Evolutionary conservation across 2,329 filamentous ascomycete species (phyloP).

Genomic region (Apiospora saccharicola): DNA sequence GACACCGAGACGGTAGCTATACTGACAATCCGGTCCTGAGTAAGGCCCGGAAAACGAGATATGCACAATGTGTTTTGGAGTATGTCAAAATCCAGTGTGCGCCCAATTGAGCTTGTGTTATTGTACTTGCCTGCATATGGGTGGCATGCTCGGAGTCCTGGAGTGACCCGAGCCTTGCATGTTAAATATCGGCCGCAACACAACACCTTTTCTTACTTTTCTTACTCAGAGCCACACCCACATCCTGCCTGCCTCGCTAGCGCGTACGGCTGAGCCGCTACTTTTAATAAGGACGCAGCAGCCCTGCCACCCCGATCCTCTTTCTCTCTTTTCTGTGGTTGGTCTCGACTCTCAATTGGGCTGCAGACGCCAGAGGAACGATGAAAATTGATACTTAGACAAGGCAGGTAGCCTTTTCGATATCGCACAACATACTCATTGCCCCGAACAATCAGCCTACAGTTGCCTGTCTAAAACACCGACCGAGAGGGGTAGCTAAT

Average conservation of each 20-base stretch:
- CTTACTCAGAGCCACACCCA: neutral
- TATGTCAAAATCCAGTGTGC: neutral
- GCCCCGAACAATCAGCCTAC: neutral
- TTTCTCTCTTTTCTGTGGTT: neutral
- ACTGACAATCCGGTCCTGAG: neutral
- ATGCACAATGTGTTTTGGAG: neutral
- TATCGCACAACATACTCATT: neutral
- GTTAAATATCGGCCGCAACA: neutral
- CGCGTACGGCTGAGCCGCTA: conserved; percentile 19
- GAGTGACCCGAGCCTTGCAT: conserved; percentile 7
- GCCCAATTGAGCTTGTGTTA: conserved; percentile 6
- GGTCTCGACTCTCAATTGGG: neutral
- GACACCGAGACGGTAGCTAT: neutral
- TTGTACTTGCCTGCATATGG: neutral
- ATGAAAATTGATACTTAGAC: neutral
- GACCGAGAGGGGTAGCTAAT: neutral
- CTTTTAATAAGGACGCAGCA: neutral
- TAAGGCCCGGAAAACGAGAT: neutral
- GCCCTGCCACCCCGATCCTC: neutral
- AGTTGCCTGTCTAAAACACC: neutral
- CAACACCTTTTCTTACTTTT: too few relatives aligned
- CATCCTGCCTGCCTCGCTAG: neutral
- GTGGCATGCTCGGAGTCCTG: neutral
- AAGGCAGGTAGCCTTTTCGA: neutral
- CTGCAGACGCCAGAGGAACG: neutral